Base-by-base conservation (phyloP, 2,329 filamentous ascomycete genomes). In the Fusarium virguliforme region DNA sequence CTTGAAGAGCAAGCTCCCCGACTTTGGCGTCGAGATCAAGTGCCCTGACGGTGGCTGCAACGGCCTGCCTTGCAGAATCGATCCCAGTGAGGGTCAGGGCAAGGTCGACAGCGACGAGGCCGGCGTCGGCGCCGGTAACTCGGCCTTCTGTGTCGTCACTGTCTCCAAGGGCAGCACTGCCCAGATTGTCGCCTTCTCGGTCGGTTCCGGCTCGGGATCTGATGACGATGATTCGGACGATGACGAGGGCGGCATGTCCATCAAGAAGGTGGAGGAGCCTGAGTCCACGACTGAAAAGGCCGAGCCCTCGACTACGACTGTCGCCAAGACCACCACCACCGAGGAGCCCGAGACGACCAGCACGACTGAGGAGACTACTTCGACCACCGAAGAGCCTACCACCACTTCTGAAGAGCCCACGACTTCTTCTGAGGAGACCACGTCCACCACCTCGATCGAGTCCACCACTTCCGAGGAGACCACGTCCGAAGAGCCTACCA, bases 91-190 rank as follows among this genome's bases (percentile, higher is more conserved):
- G 54, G 83, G 78, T 9, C 84, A 90, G 60, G 89, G 89, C 58
- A 85, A 86, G 43, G 88, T 94, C 62, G 84, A 80, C 8, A 91
- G 90, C 74, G 80, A 85, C 18, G 80, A 85, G 22, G 77, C 81
- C 32, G 83, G 87, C 40, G 81, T 81, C 15, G 92, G 92, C 56
- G 92, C 92, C 15, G 92, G 92, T 32, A 90, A 87, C 73, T 88
- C 89, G 18, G 83, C 85, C 43, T 95, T 94, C 81, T 95, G 93
- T 74, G 92, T 94, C 53, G 92, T 93, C 12, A 95, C 92, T 13
- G 90, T 94, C 15, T 85, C 90, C 46, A 87, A 88, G 73, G 92
- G 92, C 28, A 80, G 81, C 53, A 89, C 85, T 60, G 93, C 92
- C 46, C 89, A 89, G 75, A 89, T 95, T 70, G 87, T 93, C 28